Conservation (phyloP, 2,329 filamentous ascomycete species). For the Cryphonectria radicalis region DNA sequence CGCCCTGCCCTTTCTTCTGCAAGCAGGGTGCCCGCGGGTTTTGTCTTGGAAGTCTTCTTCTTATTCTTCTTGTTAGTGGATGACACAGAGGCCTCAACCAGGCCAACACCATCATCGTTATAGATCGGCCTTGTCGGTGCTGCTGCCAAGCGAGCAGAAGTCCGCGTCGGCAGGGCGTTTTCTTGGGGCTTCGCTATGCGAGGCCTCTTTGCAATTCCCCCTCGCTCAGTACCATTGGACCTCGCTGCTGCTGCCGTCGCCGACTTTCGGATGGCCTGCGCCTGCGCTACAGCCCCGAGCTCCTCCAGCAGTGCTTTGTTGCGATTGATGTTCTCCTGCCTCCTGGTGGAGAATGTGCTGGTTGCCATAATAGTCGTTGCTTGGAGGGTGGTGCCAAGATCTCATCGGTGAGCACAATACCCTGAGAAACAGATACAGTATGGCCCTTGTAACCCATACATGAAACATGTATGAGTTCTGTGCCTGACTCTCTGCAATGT, state of each 20-base stretch:
- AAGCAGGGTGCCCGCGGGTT: neutral
- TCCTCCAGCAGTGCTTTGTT: conserved; percentile 53
- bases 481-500: neutral
- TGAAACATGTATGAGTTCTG: neutral
- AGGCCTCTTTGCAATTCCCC: conserved; percentile 6
- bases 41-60: neutral
- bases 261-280: conserved; percentile 34
- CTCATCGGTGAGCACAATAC: neutral
- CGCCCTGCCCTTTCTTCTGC: neutral
- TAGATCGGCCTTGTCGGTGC: conserved; percentile 41
- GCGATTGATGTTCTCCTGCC: conserved; percentile 52
- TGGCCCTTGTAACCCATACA: neutral
- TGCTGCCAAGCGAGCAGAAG: conserved; percentile 53
- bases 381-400: neutral
- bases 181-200: conserved; percentile 15
- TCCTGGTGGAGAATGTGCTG: conserved; percentile 47
- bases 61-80: neutral
- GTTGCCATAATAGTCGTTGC: conserved; percentile 29
- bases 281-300: conserved; percentile 46
- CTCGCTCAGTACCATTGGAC: neutral
- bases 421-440: too few species aligned
- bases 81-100: neutral
- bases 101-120: conserved; percentile 40
- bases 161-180: conserved; percentile 42
- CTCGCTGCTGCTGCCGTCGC: neutral